A percentile compares a stretch with the other conserved stretches of the same genome.
Evolutionary conservation across 1,284 basidiomycete species (phyloP).

Genomic region (Cryptococcus maquisensis): DNA sequence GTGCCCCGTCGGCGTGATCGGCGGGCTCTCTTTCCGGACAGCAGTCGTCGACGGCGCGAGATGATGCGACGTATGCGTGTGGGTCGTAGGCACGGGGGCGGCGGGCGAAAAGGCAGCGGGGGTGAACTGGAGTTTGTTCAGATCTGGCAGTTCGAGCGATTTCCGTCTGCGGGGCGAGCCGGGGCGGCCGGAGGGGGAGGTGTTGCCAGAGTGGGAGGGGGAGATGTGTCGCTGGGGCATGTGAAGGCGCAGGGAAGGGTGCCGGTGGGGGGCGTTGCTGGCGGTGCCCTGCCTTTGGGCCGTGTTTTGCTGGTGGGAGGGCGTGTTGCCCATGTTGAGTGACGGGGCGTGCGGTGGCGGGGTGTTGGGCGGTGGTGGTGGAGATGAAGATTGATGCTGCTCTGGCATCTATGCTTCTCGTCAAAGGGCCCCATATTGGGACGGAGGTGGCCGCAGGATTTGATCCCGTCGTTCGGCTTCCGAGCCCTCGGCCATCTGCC

Average conservation of each 20-base stretch:
- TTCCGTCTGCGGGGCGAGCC: constrained; percentile 43
- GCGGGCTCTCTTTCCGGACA: constrained; percentile 2
- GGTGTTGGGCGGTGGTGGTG: too few relatives aligned
- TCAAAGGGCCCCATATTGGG: too few relatives aligned
- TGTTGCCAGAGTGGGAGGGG: constrained; percentile 36
- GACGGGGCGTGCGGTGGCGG: constrained; percentile 88
- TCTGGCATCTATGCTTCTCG: too few relatives aligned
- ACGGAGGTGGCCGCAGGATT: too few relatives aligned
- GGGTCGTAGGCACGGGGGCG: constrained; percentile 38
- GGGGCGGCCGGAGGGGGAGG: constrained; percentile 37
- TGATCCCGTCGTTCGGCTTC: too few relatives aligned
- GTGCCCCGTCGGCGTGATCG: constrained; percentile 1
- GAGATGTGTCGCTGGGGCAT: constrained; percentile 40
- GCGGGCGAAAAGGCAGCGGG: constrained; percentile 26
- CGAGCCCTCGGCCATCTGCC: too few relatives aligned
- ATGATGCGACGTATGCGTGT: constrained; percentile 39
- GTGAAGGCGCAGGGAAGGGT: constrained; percentile 40
- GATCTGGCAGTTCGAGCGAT: constrained; percentile 47
- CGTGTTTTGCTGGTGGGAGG: constrained; percentile 35
- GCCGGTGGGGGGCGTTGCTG: constrained; percentile 8
- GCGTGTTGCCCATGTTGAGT: constrained; percentile 54
- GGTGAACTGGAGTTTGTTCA: constrained; percentile 47
- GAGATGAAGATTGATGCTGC: too few relatives aligned
- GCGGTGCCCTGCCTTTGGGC: constrained; percentile 3
- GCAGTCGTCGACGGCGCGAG: constrained; percentile 16